Evolutionary conservation across 192 early-diverging fungal genomes (phyloP).

Genomic region (Coemansia sp.): DNA sequence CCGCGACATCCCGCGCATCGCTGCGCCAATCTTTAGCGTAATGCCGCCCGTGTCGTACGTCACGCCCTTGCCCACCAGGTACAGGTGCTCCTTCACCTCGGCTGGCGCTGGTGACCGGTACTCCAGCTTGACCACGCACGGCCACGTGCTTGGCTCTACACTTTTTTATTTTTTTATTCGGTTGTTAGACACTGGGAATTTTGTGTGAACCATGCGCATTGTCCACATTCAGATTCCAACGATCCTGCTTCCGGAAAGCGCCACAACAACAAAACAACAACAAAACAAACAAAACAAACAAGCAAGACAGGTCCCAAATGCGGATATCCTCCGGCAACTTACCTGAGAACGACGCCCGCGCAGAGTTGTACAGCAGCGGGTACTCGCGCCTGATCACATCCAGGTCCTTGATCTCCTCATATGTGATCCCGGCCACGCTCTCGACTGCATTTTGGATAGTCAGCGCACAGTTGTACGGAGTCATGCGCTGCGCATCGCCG

Average conservation of each 20-base stretch:
- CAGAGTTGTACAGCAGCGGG: slow-evolving; percentile 80
- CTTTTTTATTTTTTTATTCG: too few species aligned
- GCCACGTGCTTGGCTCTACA: slow-evolving; percentile 49
- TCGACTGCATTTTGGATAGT: slow-evolving; percentile 71
- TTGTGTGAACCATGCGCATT: not conserved
- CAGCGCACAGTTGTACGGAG: slow-evolving; percentile 72
- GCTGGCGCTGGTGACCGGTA: slow-evolving; percentile 70
- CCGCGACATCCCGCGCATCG: slow-evolving; percentile 88
- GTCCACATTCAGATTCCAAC: not conserved
- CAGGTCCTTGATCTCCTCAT: slow-evolving; percentile 69
- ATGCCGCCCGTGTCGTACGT: slow-evolving; percentile 92
- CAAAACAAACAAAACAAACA: not conserved
- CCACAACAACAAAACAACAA: slow-evolving; percentile 7
- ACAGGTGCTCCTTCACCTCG: slow-evolving; percentile 75
- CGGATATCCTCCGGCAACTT: slow-evolving; percentile 12
- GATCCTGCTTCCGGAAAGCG: not conserved
- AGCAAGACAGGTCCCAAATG: not conserved
- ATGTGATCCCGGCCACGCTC: slow-evolving; percentile 56
- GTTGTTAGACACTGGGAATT: not conserved
- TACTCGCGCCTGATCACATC: slow-evolving; percentile 77
- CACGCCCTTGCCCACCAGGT: slow-evolving; percentile 89
- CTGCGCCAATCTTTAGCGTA: slow-evolving; percentile 80
- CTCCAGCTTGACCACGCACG: slow-evolving; percentile 57
- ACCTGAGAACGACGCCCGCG: slow-evolving; percentile 71
- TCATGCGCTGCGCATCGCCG: slow-evolving; percentile 87